These are phyloP conservation scores for Gracilariopsis chorda DNA, from an alignment of 23 red algal species.

Conservation along the genomic window DNA sequence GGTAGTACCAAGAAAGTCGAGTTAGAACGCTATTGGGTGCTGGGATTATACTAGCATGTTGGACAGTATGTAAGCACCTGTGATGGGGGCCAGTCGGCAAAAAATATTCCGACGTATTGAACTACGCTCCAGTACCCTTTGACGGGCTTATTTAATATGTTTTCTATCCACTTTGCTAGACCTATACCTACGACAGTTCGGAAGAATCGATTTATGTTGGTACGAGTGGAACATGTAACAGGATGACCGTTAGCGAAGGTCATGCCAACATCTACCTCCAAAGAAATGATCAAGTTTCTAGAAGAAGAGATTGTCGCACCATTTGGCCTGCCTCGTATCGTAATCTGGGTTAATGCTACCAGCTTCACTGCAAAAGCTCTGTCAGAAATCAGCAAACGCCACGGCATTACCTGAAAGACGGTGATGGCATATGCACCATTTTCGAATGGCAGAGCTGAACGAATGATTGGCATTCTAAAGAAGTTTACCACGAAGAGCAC, in stretches of 20 bases:
- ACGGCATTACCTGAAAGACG: background rate
- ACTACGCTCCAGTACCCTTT: background rate
- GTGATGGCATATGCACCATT: background rate
- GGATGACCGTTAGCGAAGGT: background rate
- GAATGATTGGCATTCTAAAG: background rate
- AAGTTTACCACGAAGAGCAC: no score
- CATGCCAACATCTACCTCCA: background rate
- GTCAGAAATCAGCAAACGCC: background rate
- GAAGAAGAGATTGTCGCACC: background rate
- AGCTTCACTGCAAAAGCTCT: background rate
- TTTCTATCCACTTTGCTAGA: background rate
- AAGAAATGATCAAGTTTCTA: background rate
- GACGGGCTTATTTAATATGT: background rate
- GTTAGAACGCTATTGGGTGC: background rate
- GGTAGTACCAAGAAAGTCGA: background rate
- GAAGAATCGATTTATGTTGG: background rate
- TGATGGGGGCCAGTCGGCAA: background rate
- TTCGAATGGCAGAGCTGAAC: background rate
- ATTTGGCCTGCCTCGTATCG: background rate
- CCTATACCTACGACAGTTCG: background rate
- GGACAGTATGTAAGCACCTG: background rate
- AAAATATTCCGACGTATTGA: background rate
- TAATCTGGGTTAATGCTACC: background rate
- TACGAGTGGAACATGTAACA: background rate
- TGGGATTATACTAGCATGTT: background rate